These are phyloP conservation scores for Graphium sp. DNA, from an alignment of 2,329 filamentous ascomycete genomes.

Conservation along the genomic window DNA sequence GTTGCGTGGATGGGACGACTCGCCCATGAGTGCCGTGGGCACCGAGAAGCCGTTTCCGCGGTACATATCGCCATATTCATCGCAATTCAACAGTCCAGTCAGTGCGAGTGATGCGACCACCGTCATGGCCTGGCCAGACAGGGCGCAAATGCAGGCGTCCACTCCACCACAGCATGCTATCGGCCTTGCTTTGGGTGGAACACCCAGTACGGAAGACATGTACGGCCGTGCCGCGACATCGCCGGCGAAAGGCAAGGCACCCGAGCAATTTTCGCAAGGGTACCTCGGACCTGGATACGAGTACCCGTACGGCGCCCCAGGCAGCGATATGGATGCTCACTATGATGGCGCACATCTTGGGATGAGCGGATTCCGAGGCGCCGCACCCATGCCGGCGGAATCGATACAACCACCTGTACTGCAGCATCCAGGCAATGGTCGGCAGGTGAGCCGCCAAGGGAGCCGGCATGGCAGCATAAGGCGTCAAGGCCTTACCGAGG, in stretches of 20 bases:
- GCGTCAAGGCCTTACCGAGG: slow-evolving; percentile 2
- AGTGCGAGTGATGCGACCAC: slow-evolving; percentile 20
- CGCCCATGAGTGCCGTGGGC: slow-evolving; percentile 25
- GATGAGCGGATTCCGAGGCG: slow-evolving; percentile 7
- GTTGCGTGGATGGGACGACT: slow-evolving; percentile 34
- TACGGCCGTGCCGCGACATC: slow-evolving; percentile 4
- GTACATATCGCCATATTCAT: slow-evolving; percentile 43
- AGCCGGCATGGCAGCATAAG: no score
- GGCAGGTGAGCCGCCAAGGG: slow-evolving; percentile 13
- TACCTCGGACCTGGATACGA: background rate
- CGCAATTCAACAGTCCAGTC: slow-evolving; percentile 41
- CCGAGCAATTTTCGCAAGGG: no score
- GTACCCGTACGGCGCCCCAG: background rate
- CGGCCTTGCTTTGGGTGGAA: slow-evolving; percentile 6
- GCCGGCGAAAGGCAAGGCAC: slow-evolving; percentile 24
- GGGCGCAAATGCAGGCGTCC: slow-evolving; percentile 5
- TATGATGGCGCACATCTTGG: slow-evolving; percentile 25
- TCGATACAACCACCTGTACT: slow-evolving; percentile 20
- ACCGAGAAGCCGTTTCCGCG: slow-evolving; percentile 19
- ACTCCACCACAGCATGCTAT: slow-evolving; percentile 6
- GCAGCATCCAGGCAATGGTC: slow-evolving; percentile 27
- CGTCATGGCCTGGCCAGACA: slow-evolving; percentile 17
- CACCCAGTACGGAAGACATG: slow-evolving; percentile 8
- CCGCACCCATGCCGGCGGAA: slow-evolving; percentile 7
- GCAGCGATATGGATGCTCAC: slow-evolving; percentile 19